Evolutionary conservation across 2,329 filamentous ascomycete species (phyloP).

Genomic region (Bertia moriformis): DNA sequence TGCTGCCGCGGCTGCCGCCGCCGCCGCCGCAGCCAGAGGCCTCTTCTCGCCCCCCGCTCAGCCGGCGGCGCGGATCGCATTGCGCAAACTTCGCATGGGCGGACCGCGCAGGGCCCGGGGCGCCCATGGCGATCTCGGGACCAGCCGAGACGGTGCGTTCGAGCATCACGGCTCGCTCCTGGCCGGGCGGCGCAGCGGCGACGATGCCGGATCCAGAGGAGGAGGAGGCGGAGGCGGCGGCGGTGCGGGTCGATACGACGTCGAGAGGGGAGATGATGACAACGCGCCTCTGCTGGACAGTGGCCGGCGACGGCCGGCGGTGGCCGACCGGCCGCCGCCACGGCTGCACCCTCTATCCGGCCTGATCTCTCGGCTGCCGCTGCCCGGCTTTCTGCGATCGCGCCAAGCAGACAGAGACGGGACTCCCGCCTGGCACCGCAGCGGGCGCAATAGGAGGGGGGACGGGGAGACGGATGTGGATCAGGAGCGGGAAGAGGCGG

Average conservation of each 20-base stretch:
- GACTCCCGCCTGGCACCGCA: too few relatives aligned
- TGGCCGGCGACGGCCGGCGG: conserved; percentile 20
- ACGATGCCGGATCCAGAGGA: conserved; percentile 22
- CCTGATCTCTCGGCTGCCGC: conserved; percentile 37
- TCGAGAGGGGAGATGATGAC: conserved; percentile 48
- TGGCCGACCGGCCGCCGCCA: too few relatives aligned
- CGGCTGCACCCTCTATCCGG: conserved; percentile 26
- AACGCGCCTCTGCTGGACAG: conserved; percentile 58
- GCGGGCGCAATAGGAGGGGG: too few relatives aligned
- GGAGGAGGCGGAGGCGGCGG: too few relatives aligned
- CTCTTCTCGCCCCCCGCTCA: conserved; percentile 16
- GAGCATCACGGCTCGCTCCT: conserved; percentile 31
- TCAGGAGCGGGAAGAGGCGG: conserved; percentile 29
- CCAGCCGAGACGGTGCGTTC: conserved; percentile 30
- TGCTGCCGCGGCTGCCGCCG: conserved; percentile 5
- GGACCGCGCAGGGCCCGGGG: conserved; percentile 41
- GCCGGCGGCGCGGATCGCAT: conserved; percentile 47
- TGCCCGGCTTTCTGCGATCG: conserved; percentile 45
- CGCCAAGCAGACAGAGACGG: conserved; percentile 4
- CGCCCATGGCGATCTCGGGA: conserved; percentile 41
- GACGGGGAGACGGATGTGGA: conserved; percentile 20
- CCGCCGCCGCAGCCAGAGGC: too few relatives aligned
- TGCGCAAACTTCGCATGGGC: conserved; percentile 57
- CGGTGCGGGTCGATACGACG: conserved; percentile 16
- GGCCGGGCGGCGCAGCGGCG: conserved; percentile 27